Conservation (phyloP, 352 stramenopile genomes). For the Elongisporangium prolatum region DNA sequence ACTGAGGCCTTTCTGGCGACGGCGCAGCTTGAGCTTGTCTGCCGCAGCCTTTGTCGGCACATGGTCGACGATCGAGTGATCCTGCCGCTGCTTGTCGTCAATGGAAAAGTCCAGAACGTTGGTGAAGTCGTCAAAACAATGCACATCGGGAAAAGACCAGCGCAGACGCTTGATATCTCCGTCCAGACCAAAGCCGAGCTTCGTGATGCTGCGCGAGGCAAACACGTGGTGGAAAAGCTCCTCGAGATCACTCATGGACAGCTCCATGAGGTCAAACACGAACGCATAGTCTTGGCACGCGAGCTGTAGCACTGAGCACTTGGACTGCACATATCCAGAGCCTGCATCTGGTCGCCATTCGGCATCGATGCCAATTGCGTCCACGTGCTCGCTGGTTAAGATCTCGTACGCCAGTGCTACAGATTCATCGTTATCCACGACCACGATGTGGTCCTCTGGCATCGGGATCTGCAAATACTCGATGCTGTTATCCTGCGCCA, state of each 20-base stretch:
- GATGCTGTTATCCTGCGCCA: slow-evolving; percentile 13
- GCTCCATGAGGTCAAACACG: slow-evolving; percentile 56
- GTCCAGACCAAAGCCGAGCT: slow-evolving; percentile 62
- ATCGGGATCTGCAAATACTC: slow-evolving; percentile 51
- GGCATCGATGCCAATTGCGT: slow-evolving; percentile 50
- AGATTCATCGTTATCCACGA: slow-evolving; percentile 56
- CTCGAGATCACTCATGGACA: slow-evolving; percentile 54
- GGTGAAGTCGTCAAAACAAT: slow-evolving; percentile 56
- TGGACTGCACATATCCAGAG: slow-evolving; percentile 34
- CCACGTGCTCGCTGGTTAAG: slow-evolving; percentile 33
- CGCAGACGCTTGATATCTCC: slow-evolving; percentile 62
- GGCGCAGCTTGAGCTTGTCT: slow-evolving; percentile 18
- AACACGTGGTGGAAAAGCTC: slow-evolving; percentile 67
- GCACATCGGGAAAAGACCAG: slow-evolving; percentile 62
- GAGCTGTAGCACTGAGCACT: slow-evolving; percentile 64
- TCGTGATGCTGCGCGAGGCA: slow-evolving; percentile 33
- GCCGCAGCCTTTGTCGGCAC: slow-evolving; percentile 1
- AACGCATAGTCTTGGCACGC: slow-evolving; percentile 64
- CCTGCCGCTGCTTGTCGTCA: slow-evolving; percentile 19
- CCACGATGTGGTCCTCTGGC: slow-evolving; percentile 29
- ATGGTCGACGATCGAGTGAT: slow-evolving; percentile 4
- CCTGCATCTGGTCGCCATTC: slow-evolving; percentile 59
- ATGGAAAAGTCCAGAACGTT: slow-evolving; percentile 66
- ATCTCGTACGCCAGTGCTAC: slow-evolving; percentile 43
- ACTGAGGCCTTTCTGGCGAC: slow-evolving; percentile 49